Evolutionary conservation across 345 rosid species (phyloP).

Genomic region (Brassica rapa): DNA sequence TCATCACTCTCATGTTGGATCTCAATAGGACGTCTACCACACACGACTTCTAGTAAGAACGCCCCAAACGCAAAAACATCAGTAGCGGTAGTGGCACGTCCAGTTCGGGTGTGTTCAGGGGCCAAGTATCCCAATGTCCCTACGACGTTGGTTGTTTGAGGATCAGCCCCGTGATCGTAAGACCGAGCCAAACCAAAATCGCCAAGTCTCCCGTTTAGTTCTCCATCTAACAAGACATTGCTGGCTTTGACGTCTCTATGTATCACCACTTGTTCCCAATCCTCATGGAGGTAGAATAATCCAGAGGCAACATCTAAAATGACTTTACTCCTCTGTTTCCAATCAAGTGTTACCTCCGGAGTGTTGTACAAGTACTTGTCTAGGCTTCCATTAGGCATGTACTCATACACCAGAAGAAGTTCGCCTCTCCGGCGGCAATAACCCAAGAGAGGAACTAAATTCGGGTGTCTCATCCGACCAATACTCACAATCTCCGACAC

Average conservation of each 20-base stretch:
- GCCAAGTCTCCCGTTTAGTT: background rate
- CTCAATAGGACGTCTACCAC: background rate
- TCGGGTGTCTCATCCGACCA: background rate
- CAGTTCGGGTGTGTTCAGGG: background rate
- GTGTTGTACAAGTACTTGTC: constrained; percentile 3
- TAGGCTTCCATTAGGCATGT: background rate
- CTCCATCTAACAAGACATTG: background rate
- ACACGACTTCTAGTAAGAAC: background rate
- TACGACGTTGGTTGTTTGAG: background rate
- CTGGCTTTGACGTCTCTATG: background rate
- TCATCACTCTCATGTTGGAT: background rate
- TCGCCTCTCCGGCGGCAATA: background rate
- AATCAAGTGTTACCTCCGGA: background rate
- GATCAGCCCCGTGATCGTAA: background rate
- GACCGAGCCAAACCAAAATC: background rate
- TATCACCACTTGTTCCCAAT: background rate
- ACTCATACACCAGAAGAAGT: background rate
- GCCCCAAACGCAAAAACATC: background rate
- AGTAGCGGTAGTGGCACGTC: background rate
- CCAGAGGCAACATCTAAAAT: background rate
- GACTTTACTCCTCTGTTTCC: background rate
- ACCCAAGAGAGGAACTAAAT: background rate
- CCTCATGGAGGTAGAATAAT: background rate
- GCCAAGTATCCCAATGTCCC: background rate
- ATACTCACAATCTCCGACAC: background rate